A percentile compares a stretch with the other conserved stretches of the same genome.
Evolutionary conservation across 1,284 basidiomycete species (phyloP).

Genomic region (Amylostereum chailletii): DNA sequence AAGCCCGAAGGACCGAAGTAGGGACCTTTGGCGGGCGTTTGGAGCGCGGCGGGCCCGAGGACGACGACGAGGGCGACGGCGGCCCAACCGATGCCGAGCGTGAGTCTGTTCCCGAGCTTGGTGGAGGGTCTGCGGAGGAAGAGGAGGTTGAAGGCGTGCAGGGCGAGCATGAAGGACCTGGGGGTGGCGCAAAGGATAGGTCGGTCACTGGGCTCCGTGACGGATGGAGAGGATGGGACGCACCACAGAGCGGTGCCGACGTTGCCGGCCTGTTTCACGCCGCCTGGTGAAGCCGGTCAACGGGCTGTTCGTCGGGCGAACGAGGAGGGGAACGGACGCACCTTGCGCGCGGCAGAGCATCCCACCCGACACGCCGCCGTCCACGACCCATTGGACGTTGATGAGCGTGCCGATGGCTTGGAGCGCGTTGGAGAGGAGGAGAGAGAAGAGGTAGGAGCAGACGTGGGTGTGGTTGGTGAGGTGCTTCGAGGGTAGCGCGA

Average conservation of each 20-base stretch:
- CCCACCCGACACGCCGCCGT: conserved; percentile 25
- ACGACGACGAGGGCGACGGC: conserved; percentile 23
- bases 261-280: conserved; percentile 34
- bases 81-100: conserved; percentile 27
- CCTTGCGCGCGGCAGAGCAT: conserved; percentile 32
- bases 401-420: conserved; percentile 32
- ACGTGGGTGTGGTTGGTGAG: conserved; percentile 20
- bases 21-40: conserved; percentile 23
- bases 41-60: conserved; percentile 28
- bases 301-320: neutral
- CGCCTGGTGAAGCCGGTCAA: conserved; percentile 13
- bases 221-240: neutral
- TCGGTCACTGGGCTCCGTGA: neutral
- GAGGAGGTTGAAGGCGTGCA: conserved; percentile 33
- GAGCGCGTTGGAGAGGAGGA: conserved; percentile 32
- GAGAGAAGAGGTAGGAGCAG: conserved; percentile 25
- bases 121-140: conserved; percentile 26
- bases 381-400: conserved; percentile 29
- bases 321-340: conserved; percentile 6
- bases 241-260: conserved; percentile 33
- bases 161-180: conserved; percentile 31
- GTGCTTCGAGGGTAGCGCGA: conserved; percentile 12
- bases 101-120: conserved; percentile 16
- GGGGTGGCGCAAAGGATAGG: neutral
- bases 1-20: conserved; percentile 36